Conservation (phyloP, 2,329 filamentous ascomycete genomes). For the Scedosporium boydii region DNA sequence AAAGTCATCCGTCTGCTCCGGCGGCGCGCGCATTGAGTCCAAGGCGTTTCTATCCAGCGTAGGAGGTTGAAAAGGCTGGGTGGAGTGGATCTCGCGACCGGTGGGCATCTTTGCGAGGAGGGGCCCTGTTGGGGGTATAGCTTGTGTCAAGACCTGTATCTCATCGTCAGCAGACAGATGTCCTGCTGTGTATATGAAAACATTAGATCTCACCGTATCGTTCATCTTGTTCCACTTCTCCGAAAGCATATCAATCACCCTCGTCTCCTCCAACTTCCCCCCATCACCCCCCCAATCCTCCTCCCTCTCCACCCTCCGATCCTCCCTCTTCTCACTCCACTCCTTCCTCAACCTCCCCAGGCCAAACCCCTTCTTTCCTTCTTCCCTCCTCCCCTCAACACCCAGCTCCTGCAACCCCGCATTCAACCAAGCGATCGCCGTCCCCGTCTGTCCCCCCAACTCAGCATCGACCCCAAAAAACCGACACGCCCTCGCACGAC, state of each 20-base stretch:
- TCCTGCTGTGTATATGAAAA: background rate
- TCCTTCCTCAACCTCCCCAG: conserved; percentile 61
- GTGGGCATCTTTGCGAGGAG: conserved; percentile 75
- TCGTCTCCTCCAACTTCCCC: conserved; percentile 72
- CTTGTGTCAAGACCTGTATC: conserved; percentile 61
- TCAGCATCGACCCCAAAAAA: conserved; percentile 91
- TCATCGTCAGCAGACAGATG: background rate
- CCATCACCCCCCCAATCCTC: conserved; percentile 72
- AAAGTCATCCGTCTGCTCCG: conserved; percentile 29
- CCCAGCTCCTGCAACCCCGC: conserved; percentile 70
- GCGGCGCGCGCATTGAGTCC: conserved; percentile 47
- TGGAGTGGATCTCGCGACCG: conserved; percentile 72
- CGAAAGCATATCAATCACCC: conserved; percentile 79
- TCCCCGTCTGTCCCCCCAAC: conserved; percentile 67
- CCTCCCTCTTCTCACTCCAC: conserved; percentile 68
- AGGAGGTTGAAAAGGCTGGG: conserved; percentile 59
- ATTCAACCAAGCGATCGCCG: conserved; percentile 76
- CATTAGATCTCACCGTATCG: conserved; percentile 57
- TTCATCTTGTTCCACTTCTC: conserved; percentile 89
- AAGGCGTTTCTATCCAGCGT: conserved; percentile 56
- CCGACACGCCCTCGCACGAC: conserved; percentile 75
- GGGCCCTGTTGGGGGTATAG: conserved; percentile 60
- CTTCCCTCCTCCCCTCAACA: conserved; percentile 36
- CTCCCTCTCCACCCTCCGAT: conserved; percentile 67
- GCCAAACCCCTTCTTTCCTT: conserved; percentile 41